These are phyloP conservation scores for Salix caprea DNA, from an alignment of 345 rosid species.

Conservation along the genomic window DNA sequence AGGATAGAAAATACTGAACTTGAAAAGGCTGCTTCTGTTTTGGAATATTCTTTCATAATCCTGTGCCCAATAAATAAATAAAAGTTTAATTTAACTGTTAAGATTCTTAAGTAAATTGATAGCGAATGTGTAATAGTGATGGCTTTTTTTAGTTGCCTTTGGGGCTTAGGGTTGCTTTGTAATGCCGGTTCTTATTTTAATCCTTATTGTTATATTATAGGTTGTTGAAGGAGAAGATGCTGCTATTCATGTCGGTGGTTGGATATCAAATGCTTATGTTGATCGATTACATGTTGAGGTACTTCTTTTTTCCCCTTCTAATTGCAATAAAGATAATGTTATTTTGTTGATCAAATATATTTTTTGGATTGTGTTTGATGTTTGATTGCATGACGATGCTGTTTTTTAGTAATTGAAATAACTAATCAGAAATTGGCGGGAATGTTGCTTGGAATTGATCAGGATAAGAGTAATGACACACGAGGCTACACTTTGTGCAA, in stretches of 20 bases:
- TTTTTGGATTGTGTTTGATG: background rate
- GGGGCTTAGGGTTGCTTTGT: background rate
- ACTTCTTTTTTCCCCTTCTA: background rate
- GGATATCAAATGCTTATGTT: conserved; percentile 83
- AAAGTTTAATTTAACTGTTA: background rate
- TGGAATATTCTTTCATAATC: background rate
- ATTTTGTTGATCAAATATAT: background rate
- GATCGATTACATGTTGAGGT: conserved; percentile 96
- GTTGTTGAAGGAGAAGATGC: conserved; percentile 94
- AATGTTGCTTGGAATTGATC: background rate
- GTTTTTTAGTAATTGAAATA: background rate
- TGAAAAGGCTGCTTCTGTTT: background rate
- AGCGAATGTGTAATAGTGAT: background rate
- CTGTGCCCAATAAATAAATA: too few relatives aligned
- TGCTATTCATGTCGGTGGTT: conserved; percentile 74
- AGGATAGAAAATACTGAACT: background rate
- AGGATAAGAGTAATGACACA: background rate
- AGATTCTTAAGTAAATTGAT: background rate
- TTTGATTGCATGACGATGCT: background rate
- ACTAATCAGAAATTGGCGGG: background rate
- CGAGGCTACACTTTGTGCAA: background rate
- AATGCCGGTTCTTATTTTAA: background rate
- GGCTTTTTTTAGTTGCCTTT: background rate
- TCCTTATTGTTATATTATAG: conserved; percentile 25
- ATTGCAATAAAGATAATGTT: background rate